Evolutionary conservation across 495 filamentous ascomycete species (phyloP), one percentile per base, ranked within the genome.

Genomic region (Darksidea phi): DNA sequence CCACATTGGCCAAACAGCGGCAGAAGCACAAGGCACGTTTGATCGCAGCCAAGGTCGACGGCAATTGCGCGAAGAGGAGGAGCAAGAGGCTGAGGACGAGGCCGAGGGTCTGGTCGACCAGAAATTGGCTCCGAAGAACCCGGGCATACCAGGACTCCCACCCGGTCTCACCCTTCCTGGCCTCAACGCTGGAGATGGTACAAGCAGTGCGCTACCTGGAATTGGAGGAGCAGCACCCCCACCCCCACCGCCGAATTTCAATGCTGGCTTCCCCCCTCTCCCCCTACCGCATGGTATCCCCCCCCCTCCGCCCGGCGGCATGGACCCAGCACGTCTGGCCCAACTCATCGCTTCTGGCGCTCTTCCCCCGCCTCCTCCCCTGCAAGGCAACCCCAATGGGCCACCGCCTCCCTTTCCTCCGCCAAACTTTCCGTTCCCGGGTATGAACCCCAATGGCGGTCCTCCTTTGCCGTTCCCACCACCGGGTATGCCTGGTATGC

Each of bases 21-120:
- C 94, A 17, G 90, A 96, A 72, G 90, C 89, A 0, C 89, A 92
- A 71, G 94, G 94, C 10, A 96, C 91, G 17, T 96, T 88, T 83
- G 90, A 90, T 66, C 85, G 89, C 25, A 81, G 87, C n/a, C 86
- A 87, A 47, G 83, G 86, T 17, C 85, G 88, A 25, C 83, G 85
- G 61, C 88, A 91, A 32, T 4, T 10, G 70, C 88, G 91, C 43
- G 91, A 93, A 63, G 92, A 96, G 59, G 91, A 97, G 72, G 91
- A 96, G 67, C 88, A 90, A 63, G 92, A 97, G 63, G 77, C 90
- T 47, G 89, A 96, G 71, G 94, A 97, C 68, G 93, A 97, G 72
- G 87, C 86, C 49, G 92, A 96, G 37, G 90, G 90, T 7, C 78
- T 98, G n/a, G 88, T 94, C 25, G 94, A 98, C 69, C 94, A 98